Conservation (phyloP, 208 protist species). For the Leishmania turanica region DNA sequence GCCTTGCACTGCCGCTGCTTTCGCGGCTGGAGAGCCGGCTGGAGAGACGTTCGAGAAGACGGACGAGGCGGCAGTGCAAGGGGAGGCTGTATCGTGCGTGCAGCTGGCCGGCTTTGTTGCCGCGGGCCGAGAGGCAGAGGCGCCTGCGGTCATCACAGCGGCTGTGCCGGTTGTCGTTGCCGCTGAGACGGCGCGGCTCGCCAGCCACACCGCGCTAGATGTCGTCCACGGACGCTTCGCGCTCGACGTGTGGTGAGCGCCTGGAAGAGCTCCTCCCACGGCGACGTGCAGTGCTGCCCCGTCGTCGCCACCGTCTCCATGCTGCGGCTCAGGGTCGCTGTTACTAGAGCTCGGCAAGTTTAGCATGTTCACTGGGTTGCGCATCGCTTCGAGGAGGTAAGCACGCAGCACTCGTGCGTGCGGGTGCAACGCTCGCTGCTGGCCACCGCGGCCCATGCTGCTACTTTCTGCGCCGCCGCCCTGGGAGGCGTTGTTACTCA, state of each 20-base stretch:
- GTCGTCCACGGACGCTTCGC: slow-evolving; percentile 26
- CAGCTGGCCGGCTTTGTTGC: not conserved
- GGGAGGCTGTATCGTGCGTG: not conserved
- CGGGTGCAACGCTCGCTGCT: slow-evolving; percentile 58
- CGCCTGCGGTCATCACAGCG: not conserved
- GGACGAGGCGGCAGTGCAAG: slow-evolving; percentile 17
- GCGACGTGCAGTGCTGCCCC: not conserved
- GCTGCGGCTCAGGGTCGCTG: not conserved
- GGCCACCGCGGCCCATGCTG: slow-evolving; percentile 25
- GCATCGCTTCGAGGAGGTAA: slow-evolving; percentile 63
- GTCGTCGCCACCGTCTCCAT: not conserved
- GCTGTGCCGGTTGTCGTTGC: not conserved
- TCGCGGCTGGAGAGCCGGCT: slow-evolving; percentile 1
- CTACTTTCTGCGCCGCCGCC: slow-evolving; percentile 14
- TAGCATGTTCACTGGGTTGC: slow-evolving; percentile 33
- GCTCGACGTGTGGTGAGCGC: slow-evolving; percentile 13
- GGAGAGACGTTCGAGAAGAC: slow-evolving; percentile 19
- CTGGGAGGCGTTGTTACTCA: slow-evolving; percentile 19
- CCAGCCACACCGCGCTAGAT: slow-evolving; percentile 13
- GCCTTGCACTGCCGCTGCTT: not conserved
- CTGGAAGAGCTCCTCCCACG: not conserved
- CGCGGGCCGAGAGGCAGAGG: not conserved
- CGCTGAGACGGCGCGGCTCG: not conserved
- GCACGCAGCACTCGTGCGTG: slow-evolving; percentile 67
- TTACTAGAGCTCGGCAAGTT: not conserved